Base-by-base conservation (phyloP, 2,329 filamentous ascomycete genomes). In the Epichloe typhina region DNA sequence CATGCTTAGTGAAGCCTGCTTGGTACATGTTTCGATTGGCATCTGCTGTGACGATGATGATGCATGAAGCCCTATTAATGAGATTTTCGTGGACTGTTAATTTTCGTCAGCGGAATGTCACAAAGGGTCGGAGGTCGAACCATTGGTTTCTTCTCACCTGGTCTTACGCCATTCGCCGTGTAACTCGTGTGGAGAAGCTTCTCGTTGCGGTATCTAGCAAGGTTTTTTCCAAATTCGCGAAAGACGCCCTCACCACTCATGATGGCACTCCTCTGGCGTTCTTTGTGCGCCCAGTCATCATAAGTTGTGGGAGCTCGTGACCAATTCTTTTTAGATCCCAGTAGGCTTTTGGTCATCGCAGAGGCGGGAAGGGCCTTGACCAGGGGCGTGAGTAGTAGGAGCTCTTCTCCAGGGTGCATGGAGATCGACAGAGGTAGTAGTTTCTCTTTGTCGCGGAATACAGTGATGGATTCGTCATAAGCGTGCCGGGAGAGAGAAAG, bases 161-260 rank as follows among this genome's bases (percentile, higher is more conserved):
- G 90, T 38, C 90, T 78, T 3, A 97, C 84, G 13, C 90, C 90
- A 58, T 95, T 95, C 1, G 89, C 87, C 0, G 91, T 96, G 62
- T 97, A 97, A 12, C 90, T 96, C 1, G 91, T 95, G 65, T 97
- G 89, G 15, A 96, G 72, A 5, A 96, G 80, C 60, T 93, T 87
- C 19, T 90, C 88, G 58, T 86, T 88, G 21, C 90, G 76, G 56
- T 89, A 86, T 49, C 91, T 78, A 11, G 91, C 90, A n/a, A 97
- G 71, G 6, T 87, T 88, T 58, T 88, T 80, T 1, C 91, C 91
- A 23, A 97, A 76, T 62, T 95, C 89, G 58, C 88, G 78, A 60
- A 97, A 97, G 0, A 97, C 89, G 33, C 86, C 83, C 67, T 97
- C 91, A 31, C 91, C 91, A 57, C 86, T 95, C 83, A 95, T 88